Conservation (phyloP, 2,329 filamentous ascomycete genomes). For the Trichophaea hybrida region DNA sequence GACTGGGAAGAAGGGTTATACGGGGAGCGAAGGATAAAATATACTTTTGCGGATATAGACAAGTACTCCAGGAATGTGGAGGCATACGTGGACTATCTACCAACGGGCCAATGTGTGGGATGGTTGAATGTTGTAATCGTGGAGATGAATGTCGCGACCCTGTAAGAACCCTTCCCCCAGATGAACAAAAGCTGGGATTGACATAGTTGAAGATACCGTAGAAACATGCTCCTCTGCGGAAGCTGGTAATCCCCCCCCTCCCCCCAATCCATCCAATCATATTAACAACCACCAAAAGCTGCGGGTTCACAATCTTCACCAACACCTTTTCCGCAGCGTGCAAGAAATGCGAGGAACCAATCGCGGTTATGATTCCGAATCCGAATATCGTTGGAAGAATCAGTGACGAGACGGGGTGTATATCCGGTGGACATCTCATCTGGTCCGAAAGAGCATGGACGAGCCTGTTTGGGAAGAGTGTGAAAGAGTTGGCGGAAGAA, state of each 20-base stretch:
- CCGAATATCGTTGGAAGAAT: conserved; percentile 6
- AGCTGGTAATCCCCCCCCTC: conserved; percentile 1
- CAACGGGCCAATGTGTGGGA: conserved; percentile 6
- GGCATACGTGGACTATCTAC: not conserved
- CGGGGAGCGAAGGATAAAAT: not conserved
- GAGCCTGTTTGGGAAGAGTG: not conserved
- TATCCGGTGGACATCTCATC: not conserved
- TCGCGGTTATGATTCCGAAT: conserved; percentile 1
- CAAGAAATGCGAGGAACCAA: conserved; percentile 6
- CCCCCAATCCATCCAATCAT: not conserved
- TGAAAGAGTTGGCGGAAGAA: not conserved
- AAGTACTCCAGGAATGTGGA: conserved; percentile 5
- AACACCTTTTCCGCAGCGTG: not conserved
- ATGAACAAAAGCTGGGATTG: not conserved
- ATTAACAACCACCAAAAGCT: not conserved
- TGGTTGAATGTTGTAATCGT: conserved; percentile 8
- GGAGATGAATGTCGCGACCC: conserved; percentile 11
- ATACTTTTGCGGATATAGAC: conserved; percentile 9
- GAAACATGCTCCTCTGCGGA: conserved; percentile 8
- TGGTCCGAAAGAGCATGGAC: conserved; percentile 2
- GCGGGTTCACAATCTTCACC: conserved; percentile 1
- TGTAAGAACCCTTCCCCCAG: conserved; percentile 5
- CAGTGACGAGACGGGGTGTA: conserved; percentile 9
- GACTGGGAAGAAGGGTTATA: conserved; percentile 3
- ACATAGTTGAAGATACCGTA: not conserved